Percentiles rank a stretch among this genome's conserved stretches.
Evolutionary conservation across 2,329 filamentous ascomycete species (phyloP).

Genomic region (Alternaria panax): DNA sequence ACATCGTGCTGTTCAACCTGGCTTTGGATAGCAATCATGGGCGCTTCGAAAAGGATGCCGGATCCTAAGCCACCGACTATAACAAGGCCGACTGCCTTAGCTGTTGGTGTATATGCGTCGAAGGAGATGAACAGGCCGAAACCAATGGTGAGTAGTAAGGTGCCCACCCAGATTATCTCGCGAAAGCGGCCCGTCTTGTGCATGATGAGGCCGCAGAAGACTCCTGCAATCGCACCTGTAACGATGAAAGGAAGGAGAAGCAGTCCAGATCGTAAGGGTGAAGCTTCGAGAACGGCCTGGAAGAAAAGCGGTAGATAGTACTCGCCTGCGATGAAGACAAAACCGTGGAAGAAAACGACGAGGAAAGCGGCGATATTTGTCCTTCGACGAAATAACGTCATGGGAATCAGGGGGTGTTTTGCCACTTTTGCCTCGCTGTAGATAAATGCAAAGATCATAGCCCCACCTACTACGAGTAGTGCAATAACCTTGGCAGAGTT

Average conservation of each 20-base stretch:
- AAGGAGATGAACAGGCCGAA: constrained; percentile 47
- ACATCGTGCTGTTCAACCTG: constrained; percentile 59
- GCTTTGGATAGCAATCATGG: constrained; percentile 65
- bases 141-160: constrained; percentile 42
- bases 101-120: constrained; percentile 36
- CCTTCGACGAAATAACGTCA: constrained; percentile 64
- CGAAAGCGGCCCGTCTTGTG: constrained; percentile 55
- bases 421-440: constrained; percentile 70
- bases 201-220: constrained; percentile 57
- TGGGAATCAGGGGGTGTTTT: constrained; percentile 72
- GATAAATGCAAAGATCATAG: constrained; percentile 62
- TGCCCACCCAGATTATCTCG: constrained; percentile 47
- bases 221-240: constrained; percentile 54
- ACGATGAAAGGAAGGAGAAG: constrained; percentile 68
- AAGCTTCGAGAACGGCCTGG: constrained; percentile 69
- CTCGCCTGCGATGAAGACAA: constrained; percentile 62
- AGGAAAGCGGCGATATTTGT: constrained; percentile 66
- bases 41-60: constrained; percentile 62
- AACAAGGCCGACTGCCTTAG: constrained; percentile 56
- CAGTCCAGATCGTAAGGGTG: constrained; percentile 66
- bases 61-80: constrained; percentile 60
- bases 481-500: constrained; percentile 63
- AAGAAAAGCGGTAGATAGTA: constrained; percentile 80
- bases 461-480: constrained; percentile 59
- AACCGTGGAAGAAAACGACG: constrained; percentile 58